Base-by-base conservation (phyloP, 140 eudicot species). In the Senecio squalidus region DNA sequence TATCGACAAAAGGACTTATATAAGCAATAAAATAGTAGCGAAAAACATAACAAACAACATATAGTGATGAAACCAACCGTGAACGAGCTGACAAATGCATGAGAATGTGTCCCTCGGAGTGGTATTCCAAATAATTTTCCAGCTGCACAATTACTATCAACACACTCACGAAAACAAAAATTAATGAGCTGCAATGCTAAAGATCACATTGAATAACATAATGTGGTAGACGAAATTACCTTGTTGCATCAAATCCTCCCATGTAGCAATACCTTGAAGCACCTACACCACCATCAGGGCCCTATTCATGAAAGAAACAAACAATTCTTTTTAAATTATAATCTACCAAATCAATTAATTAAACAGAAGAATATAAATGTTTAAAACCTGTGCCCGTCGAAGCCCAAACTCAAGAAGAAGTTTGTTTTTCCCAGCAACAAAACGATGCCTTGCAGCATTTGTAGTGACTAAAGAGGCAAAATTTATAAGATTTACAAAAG, bases 211-310 rank as follows among this genome's bases (percentile, higher is more conserved):
- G 43, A 10, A 22, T 41, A 16, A 48, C n/a, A n/a, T n/a, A 29
- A 36, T 22, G 16, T 17, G 31, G 64, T 52, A 9, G 36, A 47
- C 13, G 64, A 2, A 61, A 67, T 68, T 55, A 92, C 98, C 98
- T 92, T 57, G 98, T 92, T 17, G 96, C 98, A 77, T 92, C 98
- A 68, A 92, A 92, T 60, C 98, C 98, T 71, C 98, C 98, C 84
- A 92, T 78, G 67, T 87, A 92, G 84, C 98, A 81, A 74, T 92
- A 92, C 71, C 81, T 84, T 26, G 98, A 92, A 72, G 98, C 98
- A 47, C 92, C 76, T 64, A 92, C 89, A 61, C 96, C 98, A 74
- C 98, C 98, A 82, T 86, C 97, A 50, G 97, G 97, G 51, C 95
- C 97, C 95, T 86, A 77, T 10, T 45, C 5, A 43, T 48, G 41